Evolutionary conservation across 2,329 filamentous ascomycete species (phyloP).

Genomic region (Exophiala dermatitidis): DNA sequence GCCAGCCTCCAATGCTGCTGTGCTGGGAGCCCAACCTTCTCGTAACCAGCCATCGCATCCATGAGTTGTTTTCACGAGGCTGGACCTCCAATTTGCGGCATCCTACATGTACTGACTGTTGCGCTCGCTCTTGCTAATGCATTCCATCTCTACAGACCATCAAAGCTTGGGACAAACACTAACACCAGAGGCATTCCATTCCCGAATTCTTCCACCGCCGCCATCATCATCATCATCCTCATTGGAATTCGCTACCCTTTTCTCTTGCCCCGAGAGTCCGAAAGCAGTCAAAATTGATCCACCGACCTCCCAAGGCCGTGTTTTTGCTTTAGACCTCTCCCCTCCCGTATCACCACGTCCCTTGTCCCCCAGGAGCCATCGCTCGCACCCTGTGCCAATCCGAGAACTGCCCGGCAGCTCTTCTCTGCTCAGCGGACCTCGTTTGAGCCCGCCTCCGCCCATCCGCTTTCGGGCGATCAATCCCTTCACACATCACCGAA

Average conservation of each 20-base stretch:
- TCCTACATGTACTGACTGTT: slow-evolving; percentile 16
- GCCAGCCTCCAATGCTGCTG: slow-evolving; percentile 4
- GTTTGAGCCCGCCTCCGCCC: slow-evolving; percentile 25
- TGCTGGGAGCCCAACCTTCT: slow-evolving; percentile 5
- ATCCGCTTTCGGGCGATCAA: slow-evolving; percentile 20
- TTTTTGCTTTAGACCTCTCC: slow-evolving; percentile 12
- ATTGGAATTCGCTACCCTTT: no score
- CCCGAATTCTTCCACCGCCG: neutral
- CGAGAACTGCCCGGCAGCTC: slow-evolving; percentile 21
- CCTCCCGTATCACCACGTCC: slow-evolving; percentile 11
- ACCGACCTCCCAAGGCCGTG: slow-evolving; percentile 12
- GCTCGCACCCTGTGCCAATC: slow-evolving; percentile 21
- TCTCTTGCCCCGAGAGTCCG: neutral
- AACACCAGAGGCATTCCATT: slow-evolving; percentile 1
- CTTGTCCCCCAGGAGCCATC: slow-evolving; percentile 15
- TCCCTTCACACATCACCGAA: slow-evolving; percentile 4
- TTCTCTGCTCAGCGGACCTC: slow-evolving; percentile 21
- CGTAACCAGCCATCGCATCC: slow-evolving; percentile 12
- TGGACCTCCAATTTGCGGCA: slow-evolving; percentile 13
- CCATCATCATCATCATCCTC: neutral
- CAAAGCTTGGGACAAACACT: neutral
- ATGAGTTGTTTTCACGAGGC: slow-evolving; percentile 11
- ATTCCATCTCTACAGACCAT: slow-evolving; percentile 9
- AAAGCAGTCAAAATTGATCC: slow-evolving; percentile 21
- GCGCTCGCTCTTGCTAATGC: slow-evolving; percentile 11